A percentile compares a stretch with the other conserved stretches of the same genome.
phyloP scores from a whole-genome alignment of 2,329 filamentous ascomycete genomes.

The Cladosporium austrohemisphaericum region DNA sequence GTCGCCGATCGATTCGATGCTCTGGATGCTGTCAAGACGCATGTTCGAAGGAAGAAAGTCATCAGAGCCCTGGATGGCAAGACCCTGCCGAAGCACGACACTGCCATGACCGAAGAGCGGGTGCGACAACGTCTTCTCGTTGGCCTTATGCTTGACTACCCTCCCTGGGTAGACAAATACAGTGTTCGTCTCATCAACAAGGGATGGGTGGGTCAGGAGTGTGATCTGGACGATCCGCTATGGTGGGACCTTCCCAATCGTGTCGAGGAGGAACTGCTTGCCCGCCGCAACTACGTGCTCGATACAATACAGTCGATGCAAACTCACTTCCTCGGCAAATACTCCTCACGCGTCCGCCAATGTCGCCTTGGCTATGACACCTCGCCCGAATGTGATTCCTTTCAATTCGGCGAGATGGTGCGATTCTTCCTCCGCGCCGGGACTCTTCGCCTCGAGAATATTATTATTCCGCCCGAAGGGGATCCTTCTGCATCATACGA shows the following conservation, averaged over 20 bases:
- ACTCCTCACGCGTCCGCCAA: slow-evolving; percentile 64
- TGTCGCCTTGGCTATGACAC: slow-evolving; percentile 73
- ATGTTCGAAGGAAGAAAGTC: slow-evolving; percentile 48
- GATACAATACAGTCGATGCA: slow-evolving; percentile 67
- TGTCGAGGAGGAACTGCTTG: slow-evolving; percentile 66
- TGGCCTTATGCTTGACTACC: slow-evolving; percentile 61
- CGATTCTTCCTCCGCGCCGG: slow-evolving; percentile 63
- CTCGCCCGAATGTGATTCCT: slow-evolving; percentile 68
- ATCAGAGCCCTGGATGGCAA: slow-evolving; percentile 42
- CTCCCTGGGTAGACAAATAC: slow-evolving; percentile 56
- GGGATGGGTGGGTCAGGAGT: slow-evolving; percentile 58
- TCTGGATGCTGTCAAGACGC: slow-evolving; percentile 51
- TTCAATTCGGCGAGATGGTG: slow-evolving; percentile 73
- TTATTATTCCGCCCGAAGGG: slow-evolving; percentile 34
- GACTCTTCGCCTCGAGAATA: slow-evolving; percentile 54
- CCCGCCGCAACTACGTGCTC: slow-evolving; percentile 63
- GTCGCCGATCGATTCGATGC: slow-evolving; percentile 73
- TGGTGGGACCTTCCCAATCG: slow-evolving; percentile 72
- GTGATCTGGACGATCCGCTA: slow-evolving; percentile 43
- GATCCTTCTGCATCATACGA: slow-evolving; percentile 50
- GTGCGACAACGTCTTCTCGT: slow-evolving; percentile 67
- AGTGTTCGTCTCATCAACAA: slow-evolving; percentile 64
- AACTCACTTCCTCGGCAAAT: slow-evolving; percentile 62
- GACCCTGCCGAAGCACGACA: slow-evolving; percentile 38
- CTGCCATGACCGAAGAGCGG: slow-evolving; percentile 56